These are phyloP conservation scores for Baorangia bicolor DNA, from an alignment of 768 basidiomycete genomes.

Conservation along the genomic window DNA sequence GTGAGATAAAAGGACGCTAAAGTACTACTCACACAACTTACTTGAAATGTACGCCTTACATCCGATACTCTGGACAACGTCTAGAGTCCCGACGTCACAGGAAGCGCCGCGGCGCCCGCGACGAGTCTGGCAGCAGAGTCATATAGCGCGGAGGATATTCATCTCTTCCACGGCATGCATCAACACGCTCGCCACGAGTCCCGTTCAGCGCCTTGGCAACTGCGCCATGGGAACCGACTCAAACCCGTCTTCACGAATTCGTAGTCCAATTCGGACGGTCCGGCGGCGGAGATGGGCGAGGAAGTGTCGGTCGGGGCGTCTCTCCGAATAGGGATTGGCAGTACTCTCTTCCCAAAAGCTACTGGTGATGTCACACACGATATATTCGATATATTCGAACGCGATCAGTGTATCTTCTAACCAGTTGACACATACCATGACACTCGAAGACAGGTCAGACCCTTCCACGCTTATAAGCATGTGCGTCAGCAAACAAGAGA, in stretches of 20 bases:
- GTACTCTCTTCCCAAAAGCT: constrained; percentile 84
- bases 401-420: background rate
- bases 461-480: constrained; percentile 70
- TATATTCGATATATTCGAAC: no score
- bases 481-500: constrained; percentile 79
- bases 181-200: constrained; percentile 53
- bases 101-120: constrained; percentile 40
- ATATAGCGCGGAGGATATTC: constrained; percentile 50
- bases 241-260: constrained; percentile 80
- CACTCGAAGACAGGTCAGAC: constrained; percentile 61
- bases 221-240: constrained; percentile 57
- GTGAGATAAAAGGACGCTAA: background rate
- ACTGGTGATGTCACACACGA: background rate
- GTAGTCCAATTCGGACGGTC: constrained; percentile 77
- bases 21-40: background rate
- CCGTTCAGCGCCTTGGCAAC: constrained; percentile 65
- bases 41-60: constrained; percentile 21
- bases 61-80: constrained; percentile 52
- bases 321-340: constrained; percentile 76
- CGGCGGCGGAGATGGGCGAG: constrained; percentile 45
- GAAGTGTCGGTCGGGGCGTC: constrained; percentile 44
- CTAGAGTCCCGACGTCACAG: constrained; percentile 57
- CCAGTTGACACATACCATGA: constrained; percentile 54
- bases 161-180: constrained; percentile 66
- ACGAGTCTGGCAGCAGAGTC: constrained; percentile 29